Conservation (phyloP, 176 grass and related monocot species). For the Juncus inflexus region DNA sequence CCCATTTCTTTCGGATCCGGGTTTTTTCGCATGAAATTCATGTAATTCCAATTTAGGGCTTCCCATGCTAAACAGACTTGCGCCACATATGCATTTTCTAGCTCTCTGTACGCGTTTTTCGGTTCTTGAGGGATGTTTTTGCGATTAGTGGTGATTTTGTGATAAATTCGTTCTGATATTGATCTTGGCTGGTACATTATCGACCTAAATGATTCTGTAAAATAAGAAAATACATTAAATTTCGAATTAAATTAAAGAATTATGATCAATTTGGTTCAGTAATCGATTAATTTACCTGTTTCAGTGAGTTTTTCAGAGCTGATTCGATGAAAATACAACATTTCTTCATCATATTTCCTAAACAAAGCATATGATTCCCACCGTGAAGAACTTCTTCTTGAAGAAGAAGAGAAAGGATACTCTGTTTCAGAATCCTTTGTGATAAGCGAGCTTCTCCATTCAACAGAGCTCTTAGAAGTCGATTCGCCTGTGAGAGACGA, state of each 20-base stretch:
- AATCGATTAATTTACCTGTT: slow-evolving; percentile 39
- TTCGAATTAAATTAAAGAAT: background rate
- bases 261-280: no score
- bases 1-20: slow-evolving; percentile 27
- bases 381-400: slow-evolving; percentile 71
- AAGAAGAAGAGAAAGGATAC: slow-evolving; percentile 91
- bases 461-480: slow-evolving; percentile 95
- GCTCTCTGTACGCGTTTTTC: slow-evolving; percentile 59
- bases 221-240: background rate
- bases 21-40: slow-evolving; percentile 44
- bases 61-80: slow-evolving; percentile 94
- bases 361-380: slow-evolving; percentile 90
- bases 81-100: slow-evolving; percentile 80
- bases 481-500: slow-evolving; percentile 72
- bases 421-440: slow-evolving; percentile 78
- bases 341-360: slow-evolving; percentile 92
- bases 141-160: slow-evolving; percentile 49
- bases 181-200: slow-evolving; percentile 68
- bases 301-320: slow-evolving; percentile 85
- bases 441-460: slow-evolving; percentile 78
- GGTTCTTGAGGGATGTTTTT: slow-evolving; percentile 25
- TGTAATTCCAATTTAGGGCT: slow-evolving; percentile 84
- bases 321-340: slow-evolving; percentile 86
- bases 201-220: slow-evolving; percentile 73
- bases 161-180: slow-evolving; percentile 60